Percentiles rank a stretch among this genome's conserved stretches.
Evolutionary conservation across 768 basidiomycete species (phyloP).

Genomic region (Melanogaster broomeanus): DNA sequence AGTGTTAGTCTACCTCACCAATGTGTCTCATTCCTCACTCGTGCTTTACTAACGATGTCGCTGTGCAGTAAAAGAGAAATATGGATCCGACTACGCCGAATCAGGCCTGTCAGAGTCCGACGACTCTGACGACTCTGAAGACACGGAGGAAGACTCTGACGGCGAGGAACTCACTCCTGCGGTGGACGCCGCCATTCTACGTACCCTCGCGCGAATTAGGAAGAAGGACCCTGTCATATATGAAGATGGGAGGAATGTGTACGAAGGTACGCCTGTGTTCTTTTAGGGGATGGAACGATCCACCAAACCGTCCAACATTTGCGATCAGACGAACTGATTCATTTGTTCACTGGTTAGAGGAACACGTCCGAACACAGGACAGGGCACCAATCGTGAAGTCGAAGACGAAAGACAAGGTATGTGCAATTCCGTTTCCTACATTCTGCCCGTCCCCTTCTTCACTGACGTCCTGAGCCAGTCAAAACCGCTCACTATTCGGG

Average conservation of each 20-base stretch:
- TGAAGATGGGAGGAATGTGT: slow-evolving; percentile 64
- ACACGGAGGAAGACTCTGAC: slow-evolving; percentile 89
- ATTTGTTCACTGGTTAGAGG: slow-evolving; percentile 49
- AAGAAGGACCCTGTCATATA: slow-evolving; percentile 87
- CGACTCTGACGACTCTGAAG: slow-evolving; percentile 60
- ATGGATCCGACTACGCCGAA: slow-evolving; percentile 68
- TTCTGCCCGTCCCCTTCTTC: background rate
- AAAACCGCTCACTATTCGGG: slow-evolving; percentile 76
- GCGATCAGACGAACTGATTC: background rate
- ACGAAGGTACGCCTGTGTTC: slow-evolving; percentile 61
- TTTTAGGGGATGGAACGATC: background rate
- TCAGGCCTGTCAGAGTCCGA: slow-evolving; percentile 24
- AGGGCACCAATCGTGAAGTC: slow-evolving; percentile 21
- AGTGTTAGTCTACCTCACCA: slow-evolving; percentile 48
- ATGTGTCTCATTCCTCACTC: background rate
- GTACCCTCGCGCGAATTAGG: slow-evolving; percentile 85
- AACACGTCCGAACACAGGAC: slow-evolving; percentile 47
- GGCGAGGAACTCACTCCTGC: slow-evolving; percentile 94
- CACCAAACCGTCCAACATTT: background rate
- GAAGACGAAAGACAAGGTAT: slow-evolving; percentile 55
- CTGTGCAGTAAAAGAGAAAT: slow-evolving; percentile 77
- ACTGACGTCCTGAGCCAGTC: slow-evolving; percentile 38
- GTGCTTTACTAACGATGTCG: background rate
- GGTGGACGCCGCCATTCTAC: slow-evolving; percentile 90
- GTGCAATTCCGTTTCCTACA: background rate